A percentile compares a stretch with the other conserved stretches of the same genome.
Evolutionary conservation across 768 basidiomycete genomes (phyloP).

Genomic region (Sistotremastrum niveocremeum): DNA sequence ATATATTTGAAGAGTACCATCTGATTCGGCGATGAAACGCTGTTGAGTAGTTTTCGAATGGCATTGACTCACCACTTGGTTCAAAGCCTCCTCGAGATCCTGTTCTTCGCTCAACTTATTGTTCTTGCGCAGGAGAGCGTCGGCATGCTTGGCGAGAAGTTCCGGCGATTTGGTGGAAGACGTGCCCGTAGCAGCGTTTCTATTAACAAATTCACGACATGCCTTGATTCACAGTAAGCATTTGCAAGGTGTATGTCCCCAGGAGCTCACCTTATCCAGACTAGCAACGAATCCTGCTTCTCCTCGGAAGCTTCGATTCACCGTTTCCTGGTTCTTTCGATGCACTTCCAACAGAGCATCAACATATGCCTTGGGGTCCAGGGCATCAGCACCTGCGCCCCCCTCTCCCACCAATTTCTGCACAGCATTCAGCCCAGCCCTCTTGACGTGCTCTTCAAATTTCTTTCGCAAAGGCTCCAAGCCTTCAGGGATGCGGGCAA

Average conservation of each 20-base stretch:
- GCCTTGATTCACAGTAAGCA: conserved; percentile 35
- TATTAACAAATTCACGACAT: conserved; percentile 89
- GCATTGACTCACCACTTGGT: conserved; percentile 59
- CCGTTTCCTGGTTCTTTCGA: conserved; percentile 81
- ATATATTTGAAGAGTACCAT: conserved; percentile 98
- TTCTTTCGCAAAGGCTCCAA: conserved; percentile 81
- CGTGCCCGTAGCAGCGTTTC: conserved; percentile 79
- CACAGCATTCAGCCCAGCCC: conserved; percentile 71
- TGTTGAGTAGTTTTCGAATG: background rate
- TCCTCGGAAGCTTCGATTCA: conserved; percentile 77
- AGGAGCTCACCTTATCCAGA: conserved; percentile 44
- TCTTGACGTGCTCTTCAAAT: conserved; percentile 94
- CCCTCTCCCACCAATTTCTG: conserved; percentile 52
- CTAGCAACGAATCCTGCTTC: conserved; percentile 90
- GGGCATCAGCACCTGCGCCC: conserved; percentile 34
- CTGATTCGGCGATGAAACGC: conserved; percentile 25
- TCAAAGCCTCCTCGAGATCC: conserved; percentile 78
- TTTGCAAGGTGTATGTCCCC: background rate
- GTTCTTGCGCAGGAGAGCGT: conserved; percentile 80
- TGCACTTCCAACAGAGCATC: conserved; percentile 87
- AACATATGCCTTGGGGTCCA: conserved; percentile 91
- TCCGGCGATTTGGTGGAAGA: conserved; percentile 79
- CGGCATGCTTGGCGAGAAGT: conserved; percentile 82
- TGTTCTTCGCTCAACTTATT: conserved; percentile 92
- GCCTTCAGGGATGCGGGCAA: conserved; percentile 82